Base-by-base conservation (phyloP, 345 rosid genomes). In the Syzygium aromaticum region DNA sequence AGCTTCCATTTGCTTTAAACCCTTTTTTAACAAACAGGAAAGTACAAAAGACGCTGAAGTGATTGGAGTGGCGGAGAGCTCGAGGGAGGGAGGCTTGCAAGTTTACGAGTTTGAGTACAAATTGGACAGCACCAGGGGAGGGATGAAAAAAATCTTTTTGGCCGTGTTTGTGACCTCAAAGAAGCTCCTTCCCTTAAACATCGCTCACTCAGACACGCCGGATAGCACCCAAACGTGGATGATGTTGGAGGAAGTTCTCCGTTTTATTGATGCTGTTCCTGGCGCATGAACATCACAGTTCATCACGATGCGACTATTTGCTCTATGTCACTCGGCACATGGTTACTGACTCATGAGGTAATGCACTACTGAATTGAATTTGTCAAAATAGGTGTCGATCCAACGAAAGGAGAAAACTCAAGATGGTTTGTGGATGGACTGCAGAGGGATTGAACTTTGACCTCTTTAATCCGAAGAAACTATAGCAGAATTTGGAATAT, bases 41-140 rank as follows among this genome's bases (percentile, higher is more conserved):
- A 96, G 98, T 54, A 96, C 98, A 16, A 94, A 92, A 87, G 98
- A 89, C 49, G 97, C 94, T 11, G 94, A 95, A 89, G 93, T 97
- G 86, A 90, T 97, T 61, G 93, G 93, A 90, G 95, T 91, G 43
- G 86, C 92, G n/a, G 98, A 97, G 90, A 93, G 98, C 87, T 85
- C 92, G 40, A 94, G 96, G n/a, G 85, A 87, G 51, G 91, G 92
- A 59, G 95, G 95, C 22, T 61, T 95, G 57, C 92, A 93, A 89
- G 95, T 95, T 3, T 97, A 96, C 23, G 98, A 97, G 86, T 93
- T 97, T 77, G 98, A 96, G 92, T 97, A 96, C 92, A 92, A 85
- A 89, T 88, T 95, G 43, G 98, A 97, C 89, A 96, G 97, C 86
- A 94, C 92, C 21, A 93, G 99, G 91, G 98, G 98, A 88, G 98